Base-by-base conservation (phyloP, 1,139 yeast species). In the Pichia sp. region DNA sequence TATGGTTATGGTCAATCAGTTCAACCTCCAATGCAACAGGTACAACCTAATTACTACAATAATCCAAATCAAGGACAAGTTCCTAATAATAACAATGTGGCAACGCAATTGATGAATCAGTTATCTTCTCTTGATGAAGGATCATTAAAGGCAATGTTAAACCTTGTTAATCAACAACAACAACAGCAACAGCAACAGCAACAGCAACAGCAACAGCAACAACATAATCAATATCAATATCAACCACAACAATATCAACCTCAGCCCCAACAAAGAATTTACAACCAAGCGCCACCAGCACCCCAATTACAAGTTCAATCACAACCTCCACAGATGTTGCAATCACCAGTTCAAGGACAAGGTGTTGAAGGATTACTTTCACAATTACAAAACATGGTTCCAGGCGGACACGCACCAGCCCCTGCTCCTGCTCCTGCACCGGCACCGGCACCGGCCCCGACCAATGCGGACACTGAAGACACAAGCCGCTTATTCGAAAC, bases 401-500 rank as follows among this genome's bases (percentile, higher is more conserved):
- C 40, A 2, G 36, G 42, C 15, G 26, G 33, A 11, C 27, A 27
- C 10, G 28, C 24, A 3, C n/a, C 38, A 14, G 24, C 27, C n/a
- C 13, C 26, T 16, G 10, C 23, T 13, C 23, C 33, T 28, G 28
- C 24, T 22, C 29, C 32, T 40, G 18, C 33, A 7, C 6, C 31
- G 14, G 5, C 36, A 3, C 29, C 30, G 11, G 23, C 30, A 47
- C 45, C 43, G n/a, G 43, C 16, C n/a, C n/a, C n/a, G n/a, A n/a
- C n/a, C n/a, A n/a, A n/a, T n/a, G n/a, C n/a, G n/a, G n/a, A n/a
- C n/a, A n/a, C n/a, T 30, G 57, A 55, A 27, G 55, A 49, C 27
- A 43, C 57, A 7, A 50, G 48, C 34, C 59, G 52, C 35, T 50
- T 61, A 13, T 56, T 60, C 39, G 64, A 61, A 30, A 61, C 65